Base-by-base conservation (phyloP, 495 filamentous ascomycete genomes). In the Penicillium psychrofluorescens region DNA sequence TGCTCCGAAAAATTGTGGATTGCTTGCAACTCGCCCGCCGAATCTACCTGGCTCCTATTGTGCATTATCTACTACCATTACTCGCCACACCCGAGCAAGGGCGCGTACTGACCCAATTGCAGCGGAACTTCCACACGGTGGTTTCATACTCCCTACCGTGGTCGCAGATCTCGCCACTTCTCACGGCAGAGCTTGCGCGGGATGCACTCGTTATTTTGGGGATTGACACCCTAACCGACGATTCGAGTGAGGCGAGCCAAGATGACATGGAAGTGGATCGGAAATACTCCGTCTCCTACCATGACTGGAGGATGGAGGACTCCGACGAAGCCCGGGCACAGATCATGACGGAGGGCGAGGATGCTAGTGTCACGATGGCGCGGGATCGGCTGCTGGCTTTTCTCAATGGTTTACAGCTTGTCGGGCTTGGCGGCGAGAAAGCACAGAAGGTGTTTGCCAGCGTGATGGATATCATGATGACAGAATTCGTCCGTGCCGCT, bases 401-500 rank as follows among this genome's bases (percentile, higher is more conserved):
- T 12, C 64, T 86, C 12, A 72, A 77, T 30, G 75, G 77, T 16
- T 63, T 94, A 11, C 72, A 83, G 43, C 75, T 78, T 16, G 81
- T 90, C 7, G 90, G 88, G 0, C 59, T 95, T 40, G 86, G 80
- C 8, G 84, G 83, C 7, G 81, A 86, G 46, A 75, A 73, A 42
- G 86, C 86, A 39, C 85, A 90, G 55, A 75, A 83, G 36, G 73
- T 85, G 10, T 88, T 92, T 50, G 88, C 85, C 15, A 72, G 81
- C 46, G 74, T 88, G 35, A 86, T 90, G 76, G 76, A 85, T 50
- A 60, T 67, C 13, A 75, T 83, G 54, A 78, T 90, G 76, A 77
- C 71, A n/a, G 61, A 72, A 27, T 85, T 84, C 52, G 73, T 90
- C 30, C 70, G 66, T 32, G 63, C 73, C 10, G 71, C 76, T 0